Evolutionary conservation across 345 rosid genomes (phyloP).

Genomic region (Crucihimalaya himalaica): DNA sequence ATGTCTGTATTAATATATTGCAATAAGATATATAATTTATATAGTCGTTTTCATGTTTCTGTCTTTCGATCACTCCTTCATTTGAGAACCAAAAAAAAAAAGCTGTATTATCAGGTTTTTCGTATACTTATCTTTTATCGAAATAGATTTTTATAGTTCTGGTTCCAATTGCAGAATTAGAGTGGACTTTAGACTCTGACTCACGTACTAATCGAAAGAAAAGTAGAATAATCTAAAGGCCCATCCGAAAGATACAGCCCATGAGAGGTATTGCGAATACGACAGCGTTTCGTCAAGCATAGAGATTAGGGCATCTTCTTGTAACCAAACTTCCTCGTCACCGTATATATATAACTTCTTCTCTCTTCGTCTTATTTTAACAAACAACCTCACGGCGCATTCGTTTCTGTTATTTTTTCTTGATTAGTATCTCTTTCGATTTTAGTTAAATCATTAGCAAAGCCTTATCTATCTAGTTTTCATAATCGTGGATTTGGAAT

Average conservation of each 20-base stretch:
- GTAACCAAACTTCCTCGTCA: background rate
- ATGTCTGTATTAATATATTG: too few species aligned
- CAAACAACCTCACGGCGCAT: background rate
- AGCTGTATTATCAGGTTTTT: slow-evolving; percentile 6
- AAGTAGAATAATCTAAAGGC: background rate
- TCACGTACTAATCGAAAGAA: too few species aligned
- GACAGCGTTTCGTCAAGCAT: background rate
- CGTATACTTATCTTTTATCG: background rate
- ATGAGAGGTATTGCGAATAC: background rate
- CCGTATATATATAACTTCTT: slow-evolving; percentile 6
- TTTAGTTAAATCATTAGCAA: background rate
- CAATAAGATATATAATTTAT: background rate
- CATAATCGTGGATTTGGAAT: background rate
- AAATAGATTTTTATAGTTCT: too few species aligned
- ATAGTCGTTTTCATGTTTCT: slow-evolving; percentile 2
- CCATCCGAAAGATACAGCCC: background rate
- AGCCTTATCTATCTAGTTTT: background rate
- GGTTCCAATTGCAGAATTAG: background rate
- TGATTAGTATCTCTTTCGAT: background rate
- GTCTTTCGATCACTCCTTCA: slow-evolving; percentile 12
- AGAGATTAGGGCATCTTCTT: slow-evolving; percentile 9
- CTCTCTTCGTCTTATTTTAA: background rate
- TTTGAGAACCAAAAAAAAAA: background rate
- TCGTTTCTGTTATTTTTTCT: background rate
- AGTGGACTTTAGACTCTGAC: background rate